A percentile compares a stretch with the other conserved stretches of the same genome.
phyloP scores from a whole-genome alignment of 1,139 yeast species.

The Protomyces arabidopsidicola region DNA sequence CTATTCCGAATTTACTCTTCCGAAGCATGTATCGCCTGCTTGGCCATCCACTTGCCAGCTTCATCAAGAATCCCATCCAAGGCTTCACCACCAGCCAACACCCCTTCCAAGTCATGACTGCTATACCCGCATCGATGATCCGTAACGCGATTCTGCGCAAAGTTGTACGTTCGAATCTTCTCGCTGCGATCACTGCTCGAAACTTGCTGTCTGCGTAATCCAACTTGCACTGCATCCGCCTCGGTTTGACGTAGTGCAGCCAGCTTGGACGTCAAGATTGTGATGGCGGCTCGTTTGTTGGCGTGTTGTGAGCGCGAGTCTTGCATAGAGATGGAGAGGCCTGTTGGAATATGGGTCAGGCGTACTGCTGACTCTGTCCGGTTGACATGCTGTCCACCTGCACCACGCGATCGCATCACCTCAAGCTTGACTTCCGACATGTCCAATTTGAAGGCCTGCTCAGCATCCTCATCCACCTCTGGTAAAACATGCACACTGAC shows the following conservation, averaged over 20 bases:
- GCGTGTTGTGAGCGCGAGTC: slow-evolving; percentile 93
- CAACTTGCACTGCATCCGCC: slow-evolving; percentile 60
- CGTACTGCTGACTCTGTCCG: slow-evolving; percentile 97
- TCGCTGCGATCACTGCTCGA: slow-evolving; percentile 86
- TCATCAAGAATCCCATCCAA: slow-evolving; percentile 61
- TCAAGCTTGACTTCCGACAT: slow-evolving; percentile 89
- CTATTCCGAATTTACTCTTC: slow-evolving; percentile 8
- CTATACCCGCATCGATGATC: slow-evolving; percentile 87
- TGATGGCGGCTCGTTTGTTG: slow-evolving; percentile 91
- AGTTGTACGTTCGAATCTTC: slow-evolving; percentile 88
- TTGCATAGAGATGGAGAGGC: slow-evolving; percentile 82
- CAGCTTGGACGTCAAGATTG: slow-evolving; percentile 71
- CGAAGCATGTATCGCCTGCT: slow-evolving; percentile 42
- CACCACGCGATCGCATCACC: slow-evolving; percentile 94
- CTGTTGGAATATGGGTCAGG: slow-evolving; percentile 86
- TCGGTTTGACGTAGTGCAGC: slow-evolving; percentile 74
- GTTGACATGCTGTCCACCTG: slow-evolving; percentile 98
- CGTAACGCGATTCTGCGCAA: slow-evolving; percentile 84
- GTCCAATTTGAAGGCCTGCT: slow-evolving; percentile 55
- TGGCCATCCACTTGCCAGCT: slow-evolving; percentile 48
- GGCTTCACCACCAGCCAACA: slow-evolving; percentile 61
- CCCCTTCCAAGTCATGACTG: slow-evolving; percentile 71
- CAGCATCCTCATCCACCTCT: slow-evolving; percentile 57
- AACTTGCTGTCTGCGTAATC: slow-evolving; percentile 74
- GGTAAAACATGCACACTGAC: slow-evolving; percentile 94